phyloP scores from a whole-genome alignment of 768 basidiomycete genomes.

The Termitomyces sp. region DNA sequence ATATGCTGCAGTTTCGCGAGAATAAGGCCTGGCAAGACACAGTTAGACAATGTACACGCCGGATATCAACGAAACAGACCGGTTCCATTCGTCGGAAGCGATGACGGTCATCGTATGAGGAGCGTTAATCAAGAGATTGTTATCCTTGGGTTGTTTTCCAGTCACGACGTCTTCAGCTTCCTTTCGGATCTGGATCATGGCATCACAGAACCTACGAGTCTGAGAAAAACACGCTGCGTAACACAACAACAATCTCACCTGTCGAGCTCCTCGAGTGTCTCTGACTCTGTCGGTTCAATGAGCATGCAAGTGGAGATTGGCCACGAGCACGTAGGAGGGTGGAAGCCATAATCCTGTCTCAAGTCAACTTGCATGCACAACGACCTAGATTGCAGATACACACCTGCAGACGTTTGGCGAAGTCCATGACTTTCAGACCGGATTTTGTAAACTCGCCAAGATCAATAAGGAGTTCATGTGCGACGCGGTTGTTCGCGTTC shows the following conservation, averaged over 20 bases:
- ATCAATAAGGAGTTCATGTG: conserved; percentile 94
- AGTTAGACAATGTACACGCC: not conserved
- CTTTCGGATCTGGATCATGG: conserved; percentile 93
- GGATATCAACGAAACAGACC: conserved; percentile 36
- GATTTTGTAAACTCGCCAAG: conserved; percentile 90
- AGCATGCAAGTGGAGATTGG: conserved; percentile 96
- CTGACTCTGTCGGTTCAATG: conserved; percentile 96
- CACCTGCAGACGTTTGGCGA: conserved; percentile 92
- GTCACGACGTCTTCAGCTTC: conserved; percentile 85
- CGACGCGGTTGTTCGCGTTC: conserved; percentile 88
- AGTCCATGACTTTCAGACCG: conserved; percentile 90
- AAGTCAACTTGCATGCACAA: not conserved
- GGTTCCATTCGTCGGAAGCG: conserved; percentile 79
- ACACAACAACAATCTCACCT: conserved; percentile 36
- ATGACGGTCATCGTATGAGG: conserved; percentile 84
- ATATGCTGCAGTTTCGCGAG: conserved; percentile 86
- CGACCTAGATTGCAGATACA: not conserved
- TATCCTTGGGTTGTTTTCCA: conserved; percentile 85
- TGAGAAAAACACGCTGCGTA: conserved; percentile 18
- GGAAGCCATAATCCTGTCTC: conserved; percentile 83
- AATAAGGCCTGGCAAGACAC: conserved; percentile 61
- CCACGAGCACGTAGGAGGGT: conserved; percentile 98
- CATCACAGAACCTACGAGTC: conserved; percentile 81
- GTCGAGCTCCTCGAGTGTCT: conserved; percentile 89
- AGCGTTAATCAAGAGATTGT: conserved; percentile 91